Conservation (phyloP, 2,329 filamentous ascomycete genomes). For the Trichoderma sp. region DNA sequence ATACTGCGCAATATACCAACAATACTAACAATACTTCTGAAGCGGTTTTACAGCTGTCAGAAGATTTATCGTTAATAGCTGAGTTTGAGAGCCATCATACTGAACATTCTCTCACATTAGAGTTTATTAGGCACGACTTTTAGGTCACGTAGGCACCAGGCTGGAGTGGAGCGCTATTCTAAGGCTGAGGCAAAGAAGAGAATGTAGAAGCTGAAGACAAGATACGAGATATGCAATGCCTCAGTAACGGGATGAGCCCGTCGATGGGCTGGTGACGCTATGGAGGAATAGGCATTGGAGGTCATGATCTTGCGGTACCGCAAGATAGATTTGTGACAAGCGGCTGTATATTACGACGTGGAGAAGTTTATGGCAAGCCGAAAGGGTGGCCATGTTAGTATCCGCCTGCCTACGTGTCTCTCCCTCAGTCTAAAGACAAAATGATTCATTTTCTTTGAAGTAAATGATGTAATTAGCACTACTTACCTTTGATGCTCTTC, state of each 20-base stretch:
- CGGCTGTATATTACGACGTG: no score
- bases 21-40: background rate
- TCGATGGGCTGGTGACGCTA: fast-evolving
- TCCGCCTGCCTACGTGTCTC: no score
- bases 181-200: background rate
- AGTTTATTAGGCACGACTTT: background rate
- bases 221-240: no score
- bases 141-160: background rate
- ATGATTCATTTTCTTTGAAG: no score
- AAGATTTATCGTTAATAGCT: background rate
- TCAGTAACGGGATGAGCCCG: no score
- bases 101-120: background rate
- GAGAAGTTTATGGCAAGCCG: no score
- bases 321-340: background rate
- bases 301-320: background rate
- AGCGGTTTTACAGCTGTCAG: background rate
- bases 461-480: no score
- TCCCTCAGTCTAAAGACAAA: no score
- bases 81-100: background rate
- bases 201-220: background rate
- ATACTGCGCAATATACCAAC: background rate
- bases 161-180: background rate
- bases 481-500: no score
- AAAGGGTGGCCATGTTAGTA: no score
- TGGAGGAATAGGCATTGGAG: no score